Evolutionary conservation across 768 basidiomycete species (phyloP).

Genomic region (Auricularia cornea): DNA sequence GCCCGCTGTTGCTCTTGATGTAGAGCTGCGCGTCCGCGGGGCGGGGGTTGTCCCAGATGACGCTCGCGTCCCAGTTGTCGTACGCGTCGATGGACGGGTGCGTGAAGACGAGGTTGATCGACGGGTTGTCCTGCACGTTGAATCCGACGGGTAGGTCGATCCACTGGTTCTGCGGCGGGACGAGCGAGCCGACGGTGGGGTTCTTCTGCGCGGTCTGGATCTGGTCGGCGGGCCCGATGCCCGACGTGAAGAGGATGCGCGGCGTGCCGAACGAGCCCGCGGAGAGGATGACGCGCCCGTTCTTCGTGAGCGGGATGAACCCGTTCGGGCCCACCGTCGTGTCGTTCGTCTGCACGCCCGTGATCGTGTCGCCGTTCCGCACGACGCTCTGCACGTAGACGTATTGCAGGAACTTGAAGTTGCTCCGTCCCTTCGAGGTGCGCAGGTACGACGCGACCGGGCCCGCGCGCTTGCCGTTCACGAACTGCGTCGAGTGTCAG

Average conservation of each 20-base stretch:
- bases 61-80: constrained; percentile 47
- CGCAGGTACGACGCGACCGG: constrained; percentile 54
- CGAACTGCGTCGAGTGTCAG: constrained; percentile 14
- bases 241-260: constrained; percentile 50
- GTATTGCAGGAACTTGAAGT: constrained; percentile 44
- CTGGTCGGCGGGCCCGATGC: constrained; percentile 55
- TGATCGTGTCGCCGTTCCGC: constrained; percentile 47
- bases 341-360: constrained; percentile 55
- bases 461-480: constrained; percentile 37
- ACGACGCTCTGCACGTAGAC: constrained; percentile 43
- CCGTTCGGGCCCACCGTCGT: constrained; percentile 47
- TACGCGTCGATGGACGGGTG: constrained; percentile 55
- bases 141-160: constrained; percentile 52
- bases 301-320: constrained; percentile 42
- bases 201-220: constrained; percentile 40
- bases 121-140: constrained; percentile 50
- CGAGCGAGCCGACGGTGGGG: constrained; percentile 34
- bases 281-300: constrained; percentile 54
- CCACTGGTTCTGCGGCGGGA: constrained; percentile 42
- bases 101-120: constrained; percentile 57
- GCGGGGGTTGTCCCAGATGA: constrained; percentile 46
- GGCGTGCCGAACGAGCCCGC: constrained; percentile 50
- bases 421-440: constrained; percentile 43
- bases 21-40: constrained; percentile 51
- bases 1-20: constrained; percentile 40